Evolutionary conservation across 768 basidiomycete genomes (phyloP).

Genomic region (Tulasnella calospora): DNA sequence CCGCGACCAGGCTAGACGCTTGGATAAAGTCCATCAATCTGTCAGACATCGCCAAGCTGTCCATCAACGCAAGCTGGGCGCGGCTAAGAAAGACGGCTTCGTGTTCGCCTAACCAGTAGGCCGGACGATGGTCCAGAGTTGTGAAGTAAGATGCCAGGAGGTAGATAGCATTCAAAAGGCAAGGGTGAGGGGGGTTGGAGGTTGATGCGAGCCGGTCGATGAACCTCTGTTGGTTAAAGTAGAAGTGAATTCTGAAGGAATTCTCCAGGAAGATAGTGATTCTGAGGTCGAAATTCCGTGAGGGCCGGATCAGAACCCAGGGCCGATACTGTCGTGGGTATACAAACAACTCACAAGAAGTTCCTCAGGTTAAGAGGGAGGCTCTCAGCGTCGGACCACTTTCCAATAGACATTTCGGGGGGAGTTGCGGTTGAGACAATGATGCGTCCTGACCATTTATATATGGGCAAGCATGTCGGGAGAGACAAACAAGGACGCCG

Average conservation of each 20-base stretch:
- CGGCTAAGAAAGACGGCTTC: constrained; percentile 22
- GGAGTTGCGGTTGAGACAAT: not conserved
- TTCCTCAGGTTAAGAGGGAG: not conserved
- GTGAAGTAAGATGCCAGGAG: constrained; percentile 23
- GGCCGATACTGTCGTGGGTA: not conserved
- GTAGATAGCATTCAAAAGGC: constrained; percentile 25
- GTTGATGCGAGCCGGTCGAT: constrained; percentile 1
- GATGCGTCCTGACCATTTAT: not conserved
- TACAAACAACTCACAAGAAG: not conserved
- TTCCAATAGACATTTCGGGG: constrained; percentile 6
- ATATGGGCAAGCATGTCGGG: not conserved
- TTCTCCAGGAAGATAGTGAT: constrained; percentile 11
- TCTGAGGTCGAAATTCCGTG: not conserved
- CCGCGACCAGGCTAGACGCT: constrained; percentile 13
- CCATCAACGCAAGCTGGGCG: constrained; percentile 17
- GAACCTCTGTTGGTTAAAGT: constrained; percentile 1
- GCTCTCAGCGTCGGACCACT: not conserved
- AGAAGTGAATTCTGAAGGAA: not conserved
- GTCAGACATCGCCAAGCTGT: constrained; percentile 24
- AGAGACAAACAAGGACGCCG: not conserved
- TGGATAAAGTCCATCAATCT: constrained; percentile 16
- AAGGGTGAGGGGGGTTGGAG: constrained; percentile 24
- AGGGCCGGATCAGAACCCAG: not conserved
- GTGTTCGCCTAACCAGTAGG: constrained; percentile 13
- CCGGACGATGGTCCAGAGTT: constrained; percentile 1